Percentiles rank a stretch among this genome's conserved stretches.
These are phyloP conservation scores for Ramularia collo-cygni DNA, from an alignment of 2,329 filamentous ascomycete genomes.

Conservation along the genomic window DNA sequence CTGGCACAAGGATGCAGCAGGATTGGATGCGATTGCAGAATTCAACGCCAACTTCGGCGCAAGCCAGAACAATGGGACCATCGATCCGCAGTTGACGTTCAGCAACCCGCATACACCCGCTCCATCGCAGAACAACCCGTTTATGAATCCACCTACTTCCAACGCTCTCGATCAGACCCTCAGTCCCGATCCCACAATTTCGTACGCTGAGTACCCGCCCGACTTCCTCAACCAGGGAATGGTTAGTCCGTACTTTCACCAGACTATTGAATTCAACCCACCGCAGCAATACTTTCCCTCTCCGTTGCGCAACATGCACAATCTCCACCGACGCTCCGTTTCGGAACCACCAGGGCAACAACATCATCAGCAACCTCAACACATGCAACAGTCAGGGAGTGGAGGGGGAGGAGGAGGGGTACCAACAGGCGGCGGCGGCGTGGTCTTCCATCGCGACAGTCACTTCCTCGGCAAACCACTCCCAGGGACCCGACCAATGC, in stretches of 20 bases:
- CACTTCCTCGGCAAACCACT: constrained; percentile 18
- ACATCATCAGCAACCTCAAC: constrained; percentile 2
- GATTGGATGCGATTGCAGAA: constrained; percentile 11
- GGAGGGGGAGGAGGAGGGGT: no score
- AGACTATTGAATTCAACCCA: constrained; percentile 16
- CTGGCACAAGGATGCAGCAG: constrained; percentile 8
- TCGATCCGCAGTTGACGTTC: constrained; percentile 12
- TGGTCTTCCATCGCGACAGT: constrained; percentile 21
- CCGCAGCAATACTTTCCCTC: constrained; percentile 8
- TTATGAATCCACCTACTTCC: constrained; percentile 2
- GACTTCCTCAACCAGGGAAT: constrained; percentile 7
- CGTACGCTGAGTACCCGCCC: constrained; percentile 11
- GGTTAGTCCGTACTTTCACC: constrained; percentile 16
- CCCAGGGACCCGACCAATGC: constrained; percentile 4
- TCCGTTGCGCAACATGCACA: neutral
- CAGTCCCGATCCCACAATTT: constrained; percentile 5
- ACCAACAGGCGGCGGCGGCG: no score
- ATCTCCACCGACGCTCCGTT: constrained; percentile 20
- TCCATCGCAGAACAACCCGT: constrained; percentile 1
- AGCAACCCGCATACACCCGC: constrained; percentile 9
- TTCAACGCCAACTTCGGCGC: constrained; percentile 16
- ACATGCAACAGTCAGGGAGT: no score
- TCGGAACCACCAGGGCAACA: constrained; percentile 20
- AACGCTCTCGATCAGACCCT: constrained; percentile 10
- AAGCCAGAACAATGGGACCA: constrained; percentile 4